phyloP scores from a whole-genome alignment of 1,139 yeast species.

The Candida sp. region DNA sequence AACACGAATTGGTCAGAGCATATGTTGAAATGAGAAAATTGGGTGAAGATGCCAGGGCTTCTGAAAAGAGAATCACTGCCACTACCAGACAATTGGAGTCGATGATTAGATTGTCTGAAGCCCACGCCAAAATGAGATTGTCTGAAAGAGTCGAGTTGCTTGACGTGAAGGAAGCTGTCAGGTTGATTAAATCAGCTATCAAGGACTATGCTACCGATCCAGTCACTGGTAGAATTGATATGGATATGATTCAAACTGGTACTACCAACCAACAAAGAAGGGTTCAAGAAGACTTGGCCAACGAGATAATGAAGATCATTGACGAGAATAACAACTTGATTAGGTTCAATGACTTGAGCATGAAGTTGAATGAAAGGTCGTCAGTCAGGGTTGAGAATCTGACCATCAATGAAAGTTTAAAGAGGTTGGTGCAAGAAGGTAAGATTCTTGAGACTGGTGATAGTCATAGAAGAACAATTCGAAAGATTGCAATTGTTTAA shows the following conservation, averaged over 20 bases:
- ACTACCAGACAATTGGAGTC: constrained; percentile 97
- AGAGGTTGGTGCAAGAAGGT: constrained; percentile 78
- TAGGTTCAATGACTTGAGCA: constrained; percentile 63
- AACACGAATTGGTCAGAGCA: constrained; percentile 83
- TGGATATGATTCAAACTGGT: constrained; percentile 98
- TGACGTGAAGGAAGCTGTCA: constrained; percentile 95
- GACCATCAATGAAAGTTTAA: constrained; percentile 71
- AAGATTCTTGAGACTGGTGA: constrained; percentile 74
- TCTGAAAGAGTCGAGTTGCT: constrained; percentile 68
- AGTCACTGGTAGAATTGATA: constrained; percentile 93
- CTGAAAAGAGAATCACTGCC: constrained; percentile 95
- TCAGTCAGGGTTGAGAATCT: constrained; percentile 70
- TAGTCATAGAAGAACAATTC: constrained; percentile 69
- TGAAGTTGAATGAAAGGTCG: constrained; percentile 70
- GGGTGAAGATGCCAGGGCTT: constrained; percentile 88
- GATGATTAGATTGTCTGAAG: constrained; percentile 93
- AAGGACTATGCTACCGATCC: constrained; percentile 99
- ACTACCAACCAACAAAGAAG: constrained; percentile 89
- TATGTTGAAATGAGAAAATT: constrained; percentile 94
- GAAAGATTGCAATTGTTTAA: constrained; percentile 42
- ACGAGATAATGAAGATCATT: constrained; percentile 57
- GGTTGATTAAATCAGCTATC: constrained; percentile 90
- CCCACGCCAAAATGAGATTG: constrained; percentile 96
- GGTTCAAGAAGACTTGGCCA: constrained; percentile 72
- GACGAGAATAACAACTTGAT: constrained; percentile 49